Evolutionary conservation across 2,329 filamentous ascomycete genomes (phyloP).

Genomic region (Pezicula rhizophila): DNA sequence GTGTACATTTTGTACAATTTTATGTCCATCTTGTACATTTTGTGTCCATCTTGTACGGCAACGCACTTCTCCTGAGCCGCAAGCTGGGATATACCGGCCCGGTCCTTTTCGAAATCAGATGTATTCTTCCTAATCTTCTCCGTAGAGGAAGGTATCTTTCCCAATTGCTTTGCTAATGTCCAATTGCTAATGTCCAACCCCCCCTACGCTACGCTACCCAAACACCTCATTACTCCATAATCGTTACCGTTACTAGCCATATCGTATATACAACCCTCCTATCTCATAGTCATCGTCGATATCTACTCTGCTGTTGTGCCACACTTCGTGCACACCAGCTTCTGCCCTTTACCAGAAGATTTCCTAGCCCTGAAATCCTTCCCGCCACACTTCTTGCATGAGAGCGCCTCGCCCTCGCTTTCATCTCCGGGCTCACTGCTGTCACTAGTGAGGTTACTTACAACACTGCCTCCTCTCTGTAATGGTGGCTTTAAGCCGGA

Average conservation of each 20-base stretch:
- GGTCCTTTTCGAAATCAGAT: too few relatives aligned
- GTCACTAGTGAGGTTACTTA: constrained; percentile 55
- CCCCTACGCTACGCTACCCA: background rate
- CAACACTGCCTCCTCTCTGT: constrained; percentile 18
- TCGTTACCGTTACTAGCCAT: background rate
- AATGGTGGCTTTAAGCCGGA: constrained; percentile 11
- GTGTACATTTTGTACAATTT: too few relatives aligned
- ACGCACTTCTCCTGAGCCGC: too few relatives aligned
- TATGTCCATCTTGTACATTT: too few relatives aligned
- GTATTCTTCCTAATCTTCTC: background rate
- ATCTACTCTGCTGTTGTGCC: constrained; percentile 26
- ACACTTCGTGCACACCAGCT: constrained; percentile 56
- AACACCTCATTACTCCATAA: background rate
- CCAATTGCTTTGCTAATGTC: constrained; percentile 3
- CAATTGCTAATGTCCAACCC: constrained; percentile 6
- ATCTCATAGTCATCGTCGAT: constrained; percentile 2
- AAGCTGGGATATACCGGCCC: too few relatives aligned
- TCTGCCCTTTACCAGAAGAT: constrained; percentile 44
- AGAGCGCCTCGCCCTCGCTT: constrained; percentile 41
- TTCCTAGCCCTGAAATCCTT: constrained; percentile 58
- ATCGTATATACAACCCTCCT: background rate
- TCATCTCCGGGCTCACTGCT: constrained; percentile 31
- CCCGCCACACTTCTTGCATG: constrained; percentile 53
- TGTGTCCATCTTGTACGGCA: too few relatives aligned
- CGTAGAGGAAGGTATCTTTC: background rate